phyloP scores from a whole-genome alignment of 148 eudicot genomes.

The Nepenthes mirabilis region DNA sequence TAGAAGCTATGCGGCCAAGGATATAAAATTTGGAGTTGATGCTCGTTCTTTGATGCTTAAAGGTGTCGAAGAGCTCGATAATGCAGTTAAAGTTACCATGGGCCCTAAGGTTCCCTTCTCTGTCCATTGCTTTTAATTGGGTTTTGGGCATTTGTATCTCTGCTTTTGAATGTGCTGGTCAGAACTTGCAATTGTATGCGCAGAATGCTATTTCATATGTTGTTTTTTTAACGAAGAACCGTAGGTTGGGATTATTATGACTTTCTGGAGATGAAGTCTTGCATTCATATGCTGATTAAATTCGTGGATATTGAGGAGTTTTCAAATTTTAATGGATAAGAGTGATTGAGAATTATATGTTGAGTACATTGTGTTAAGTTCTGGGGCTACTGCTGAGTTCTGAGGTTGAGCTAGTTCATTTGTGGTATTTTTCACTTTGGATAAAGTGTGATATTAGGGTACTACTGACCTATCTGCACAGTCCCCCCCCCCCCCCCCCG shows the following conservation, averaged over 20 bases:
- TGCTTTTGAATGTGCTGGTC: not conserved
- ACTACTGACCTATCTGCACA: no score
- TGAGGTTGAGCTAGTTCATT: no score
- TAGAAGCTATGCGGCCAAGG: constrained; percentile 94
- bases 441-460: no score
- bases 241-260: not conserved
- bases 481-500: no score
- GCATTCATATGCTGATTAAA: not conserved
- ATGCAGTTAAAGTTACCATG: constrained; percentile 98
- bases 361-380: not conserved
- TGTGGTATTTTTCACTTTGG: no score
- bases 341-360: not conserved
- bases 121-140: not conserved
- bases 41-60: constrained; percentile 75
- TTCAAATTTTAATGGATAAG: not conserved
- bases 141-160: not conserved
- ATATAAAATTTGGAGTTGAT: constrained; percentile 75
- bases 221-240: not conserved
- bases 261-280: not conserved
- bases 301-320: not conserved
- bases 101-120: constrained; percentile 65
- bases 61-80: constrained; percentile 91
- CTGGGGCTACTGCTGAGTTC: no score
- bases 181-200: no score
- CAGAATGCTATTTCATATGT: not conserved